A percentile compares a stretch with the other conserved stretches of the same genome.
phyloP scores from a whole-genome alignment of 1,139 yeast species.

The Yamadazyma spencermartinsiae region DNA sequence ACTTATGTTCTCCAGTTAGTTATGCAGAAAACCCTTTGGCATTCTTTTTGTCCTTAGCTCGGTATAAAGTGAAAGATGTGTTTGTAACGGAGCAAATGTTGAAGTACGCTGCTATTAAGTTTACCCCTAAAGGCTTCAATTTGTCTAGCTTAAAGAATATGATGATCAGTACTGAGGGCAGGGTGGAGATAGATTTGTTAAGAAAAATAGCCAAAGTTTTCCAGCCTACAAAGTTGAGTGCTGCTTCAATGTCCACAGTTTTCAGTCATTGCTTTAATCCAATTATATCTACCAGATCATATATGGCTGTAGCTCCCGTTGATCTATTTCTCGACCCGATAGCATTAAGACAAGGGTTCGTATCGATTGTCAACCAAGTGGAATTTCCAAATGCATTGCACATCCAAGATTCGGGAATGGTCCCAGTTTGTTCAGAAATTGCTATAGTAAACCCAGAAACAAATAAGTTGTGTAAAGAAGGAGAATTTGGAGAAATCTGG shows the following conservation, averaged over 20 bases:
- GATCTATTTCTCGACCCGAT: slow-evolving; percentile 85
- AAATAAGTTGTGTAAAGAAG: slow-evolving; percentile 69
- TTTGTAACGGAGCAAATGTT: slow-evolving; percentile 86
- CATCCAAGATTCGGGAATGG: slow-evolving; percentile 94
- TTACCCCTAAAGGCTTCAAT: slow-evolving; percentile 66
- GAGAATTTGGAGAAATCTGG: slow-evolving; percentile 99
- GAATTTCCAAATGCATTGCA: slow-evolving; percentile 69
- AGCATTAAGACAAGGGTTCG: slow-evolving; percentile 84
- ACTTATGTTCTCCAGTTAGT: slow-evolving; percentile 75
- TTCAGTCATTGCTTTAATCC: slow-evolving; percentile 84
- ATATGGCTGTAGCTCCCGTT: slow-evolving; percentile 85
- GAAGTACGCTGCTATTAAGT: slow-evolving; percentile 64
- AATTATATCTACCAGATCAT: slow-evolving; percentile 80
- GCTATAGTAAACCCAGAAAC: slow-evolving; percentile 97
- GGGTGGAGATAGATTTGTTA: slow-evolving; percentile 68
- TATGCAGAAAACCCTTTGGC: slow-evolving; percentile 74
- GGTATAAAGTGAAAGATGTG: slow-evolving; percentile 82
- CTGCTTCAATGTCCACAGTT: slow-evolving; percentile 73
- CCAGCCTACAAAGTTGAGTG: slow-evolving; percentile 63
- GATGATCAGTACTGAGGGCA: slow-evolving; percentile 76
- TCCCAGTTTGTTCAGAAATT: slow-evolving; percentile 89
- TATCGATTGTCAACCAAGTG: slow-evolving; percentile 75
- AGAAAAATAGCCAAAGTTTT: slow-evolving; percentile 64
- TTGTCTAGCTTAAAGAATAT: slow-evolving; percentile 71
- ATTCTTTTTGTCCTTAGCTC: slow-evolving; percentile 70